These are phyloP conservation scores for Fusarium mangiferae DNA, from an alignment of 2,329 filamentous ascomycete genomes.

Conservation along the genomic window DNA sequence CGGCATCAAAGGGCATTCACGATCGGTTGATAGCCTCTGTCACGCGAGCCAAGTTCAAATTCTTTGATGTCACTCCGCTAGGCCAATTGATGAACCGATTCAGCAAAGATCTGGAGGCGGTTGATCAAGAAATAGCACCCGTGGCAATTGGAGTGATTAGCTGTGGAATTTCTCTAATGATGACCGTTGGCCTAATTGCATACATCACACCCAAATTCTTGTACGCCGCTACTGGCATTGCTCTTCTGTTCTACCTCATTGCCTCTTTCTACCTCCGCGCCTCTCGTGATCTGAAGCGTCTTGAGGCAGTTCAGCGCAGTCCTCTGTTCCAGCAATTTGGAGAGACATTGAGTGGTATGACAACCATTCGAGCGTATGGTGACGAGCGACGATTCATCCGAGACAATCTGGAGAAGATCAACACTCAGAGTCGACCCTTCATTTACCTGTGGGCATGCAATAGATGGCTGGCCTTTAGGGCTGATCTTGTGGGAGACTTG, in stretches of 20 bases:
- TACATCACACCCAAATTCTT: conserved; percentile 91
- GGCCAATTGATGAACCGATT: conserved; percentile 99
- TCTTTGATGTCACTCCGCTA: conserved; percentile 95
- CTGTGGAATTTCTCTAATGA: conserved; percentile 75
- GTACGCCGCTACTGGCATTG: conserved; percentile 87
- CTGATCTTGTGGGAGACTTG: conserved; percentile 88
- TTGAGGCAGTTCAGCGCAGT: conserved; percentile 94
- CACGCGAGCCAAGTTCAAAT: conserved; percentile 92
- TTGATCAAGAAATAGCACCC: conserved; percentile 95
- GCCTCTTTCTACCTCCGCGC: conserved; percentile 90
- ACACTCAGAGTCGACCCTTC: conserved; percentile 91
- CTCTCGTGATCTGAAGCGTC: conserved; percentile 92
- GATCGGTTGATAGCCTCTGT: conserved; percentile 80
- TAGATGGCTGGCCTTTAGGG: conserved; percentile 93
- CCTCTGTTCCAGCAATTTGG: conserved; percentile 98
- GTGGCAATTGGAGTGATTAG: conserved; percentile 81
- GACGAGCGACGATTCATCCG: conserved; percentile 93
- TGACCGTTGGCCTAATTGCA: conserved; percentile 89
- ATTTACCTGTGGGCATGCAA: conserved; percentile 98
- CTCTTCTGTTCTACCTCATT: conserved; percentile 81
- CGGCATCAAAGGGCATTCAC: conserved; percentile 88
- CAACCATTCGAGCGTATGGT: conserved; percentile 95
- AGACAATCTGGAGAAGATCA: conserved; percentile 88
- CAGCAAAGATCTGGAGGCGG: conserved; percentile 93
- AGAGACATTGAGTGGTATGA: conserved; percentile 93